Evolutionary conservation across 345 rosid species (phyloP).

Genomic region (Lepidium sativum): DNA sequence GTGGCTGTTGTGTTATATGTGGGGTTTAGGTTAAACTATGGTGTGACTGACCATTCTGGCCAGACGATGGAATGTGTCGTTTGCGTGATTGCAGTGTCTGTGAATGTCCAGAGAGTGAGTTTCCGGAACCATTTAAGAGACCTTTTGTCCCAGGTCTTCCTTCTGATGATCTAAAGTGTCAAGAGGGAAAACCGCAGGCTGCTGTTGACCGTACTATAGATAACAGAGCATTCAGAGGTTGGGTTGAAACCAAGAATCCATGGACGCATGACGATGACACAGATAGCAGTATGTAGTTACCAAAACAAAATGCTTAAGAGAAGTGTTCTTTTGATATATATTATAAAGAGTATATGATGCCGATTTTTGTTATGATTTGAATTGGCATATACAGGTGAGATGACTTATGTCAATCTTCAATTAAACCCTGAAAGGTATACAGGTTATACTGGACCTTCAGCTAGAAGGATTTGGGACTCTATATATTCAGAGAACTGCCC

Average conservation of each 20-base stretch:
- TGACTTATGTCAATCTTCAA: constrained; percentile 90
- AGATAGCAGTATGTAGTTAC: constrained; percentile 48
- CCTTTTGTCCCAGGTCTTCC: constrained; percentile 45
- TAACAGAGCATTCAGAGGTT: constrained; percentile 67
- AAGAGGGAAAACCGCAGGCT: constrained; percentile 91
- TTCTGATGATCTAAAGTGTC: constrained; percentile 61
- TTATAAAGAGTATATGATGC: not conserved
- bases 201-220: constrained; percentile 88
- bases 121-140: constrained; percentile 65
- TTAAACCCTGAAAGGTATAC: constrained; percentile 83
- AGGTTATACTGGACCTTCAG: constrained; percentile 84
- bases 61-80: constrained; percentile 93
- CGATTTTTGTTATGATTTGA: not conserved
- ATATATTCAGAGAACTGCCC: constrained; percentile 85
- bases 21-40: constrained; percentile 64
- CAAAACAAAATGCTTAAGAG: not conserved
- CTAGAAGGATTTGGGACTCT: constrained; percentile 97
- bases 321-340: not conserved
- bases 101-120: constrained; percentile 93
- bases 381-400: constrained; percentile 42
- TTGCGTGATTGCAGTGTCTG: constrained; percentile 96
- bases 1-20: not conserved
- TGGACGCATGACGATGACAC: constrained; percentile 98
- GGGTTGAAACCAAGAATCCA: constrained; percentile 86
- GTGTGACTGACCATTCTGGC: constrained; percentile 99